phyloP scores from a whole-genome alignment of 176 grass and related monocot species.

The Neostapfia colusana region DNA sequence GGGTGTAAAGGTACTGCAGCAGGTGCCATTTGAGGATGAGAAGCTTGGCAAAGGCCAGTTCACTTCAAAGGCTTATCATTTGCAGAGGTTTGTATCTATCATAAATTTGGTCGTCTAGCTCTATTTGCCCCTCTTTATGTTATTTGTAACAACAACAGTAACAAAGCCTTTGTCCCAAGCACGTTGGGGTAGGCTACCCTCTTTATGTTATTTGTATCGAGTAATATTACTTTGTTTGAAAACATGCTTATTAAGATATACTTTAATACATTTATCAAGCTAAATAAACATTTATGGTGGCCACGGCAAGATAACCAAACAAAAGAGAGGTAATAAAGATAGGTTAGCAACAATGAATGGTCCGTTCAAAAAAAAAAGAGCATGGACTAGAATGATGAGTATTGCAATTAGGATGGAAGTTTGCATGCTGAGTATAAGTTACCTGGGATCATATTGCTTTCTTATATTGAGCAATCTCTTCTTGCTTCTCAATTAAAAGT shows the following conservation, averaged over 20 bases:
- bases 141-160: no score
- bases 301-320: neutral
- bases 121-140: neutral
- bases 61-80: conserved; percentile 73
- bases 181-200: no score
- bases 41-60: conserved; percentile 75
- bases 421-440: neutral
- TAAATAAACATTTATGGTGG: neutral
- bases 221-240: neutral
- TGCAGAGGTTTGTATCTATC: conserved; percentile 59
- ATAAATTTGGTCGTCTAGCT: neutral
- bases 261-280: neutral
- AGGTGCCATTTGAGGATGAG: conserved; percentile 75
- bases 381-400: neutral
- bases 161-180: no score
- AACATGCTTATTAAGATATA: conserved; percentile 1
- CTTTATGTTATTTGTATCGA: neutral
- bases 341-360: neutral
- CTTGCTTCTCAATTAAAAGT: neutral
- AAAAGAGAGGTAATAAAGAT: neutral
- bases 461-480: neutral
- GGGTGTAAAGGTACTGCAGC: conserved; percentile 73
- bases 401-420: neutral
- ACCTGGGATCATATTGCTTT: neutral
- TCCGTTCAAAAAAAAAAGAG: neutral